Percentiles rank a stretch among this genome's conserved stretches.
Conservation (phyloP, 2,329 filamentous ascomycete genomes). For the Trichoderma lentiforme region DNA sequence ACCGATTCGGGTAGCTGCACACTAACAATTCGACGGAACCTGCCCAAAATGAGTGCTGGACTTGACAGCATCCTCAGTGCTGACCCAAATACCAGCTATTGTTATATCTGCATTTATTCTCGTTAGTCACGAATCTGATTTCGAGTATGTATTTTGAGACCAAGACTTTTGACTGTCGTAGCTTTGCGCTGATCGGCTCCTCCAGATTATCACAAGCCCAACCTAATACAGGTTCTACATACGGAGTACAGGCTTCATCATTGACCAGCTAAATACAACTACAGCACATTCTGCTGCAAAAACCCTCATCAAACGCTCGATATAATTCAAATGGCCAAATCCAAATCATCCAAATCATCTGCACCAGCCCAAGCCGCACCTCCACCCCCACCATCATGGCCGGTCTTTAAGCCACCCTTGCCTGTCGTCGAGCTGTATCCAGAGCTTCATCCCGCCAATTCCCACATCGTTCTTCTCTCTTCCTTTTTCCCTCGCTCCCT, state of each 20-base stretch:
- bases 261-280: background rate
- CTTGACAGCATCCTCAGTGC: background rate
- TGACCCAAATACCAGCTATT: background rate
- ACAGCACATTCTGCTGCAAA: background rate
- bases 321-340: constrained; percentile 32
- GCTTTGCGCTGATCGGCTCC: background rate
- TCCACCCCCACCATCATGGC: constrained; percentile 56
- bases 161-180: no score
- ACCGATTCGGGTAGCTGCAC: background rate
- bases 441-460: constrained; percentile 46
- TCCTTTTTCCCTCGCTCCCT: constrained; percentile 73
- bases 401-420: constrained; percentile 64
- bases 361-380: constrained; percentile 7
- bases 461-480: constrained; percentile 69
- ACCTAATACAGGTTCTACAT: background rate
- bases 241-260: background rate
- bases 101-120: background rate
- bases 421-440: constrained; percentile 63
- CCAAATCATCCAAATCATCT: constrained; percentile 30
- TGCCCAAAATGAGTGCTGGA: background rate
- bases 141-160: background rate
- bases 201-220: background rate
- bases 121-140: background rate
- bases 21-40: background rate
- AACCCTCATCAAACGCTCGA: background rate